Percentiles rank a stretch among this genome's conserved stretches.
Conservation (phyloP, 2,329 filamentous ascomycete species). For the Calonectria pteridis region DNA sequence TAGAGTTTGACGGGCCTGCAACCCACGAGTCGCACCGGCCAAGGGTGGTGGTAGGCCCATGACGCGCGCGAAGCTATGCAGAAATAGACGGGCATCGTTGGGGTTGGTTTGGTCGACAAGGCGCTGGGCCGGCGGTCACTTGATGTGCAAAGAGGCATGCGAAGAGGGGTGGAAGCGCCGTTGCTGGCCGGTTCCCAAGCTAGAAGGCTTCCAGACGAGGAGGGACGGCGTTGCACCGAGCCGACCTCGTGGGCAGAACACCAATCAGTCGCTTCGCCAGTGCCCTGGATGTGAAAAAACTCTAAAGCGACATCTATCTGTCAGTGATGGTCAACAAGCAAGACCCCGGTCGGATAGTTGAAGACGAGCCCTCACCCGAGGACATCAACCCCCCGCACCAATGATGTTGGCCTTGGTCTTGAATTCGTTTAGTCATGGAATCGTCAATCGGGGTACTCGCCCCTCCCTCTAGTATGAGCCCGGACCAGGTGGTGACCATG, state of each 20-base stretch:
- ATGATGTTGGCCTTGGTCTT: neutral
- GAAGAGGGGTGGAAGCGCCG: neutral
- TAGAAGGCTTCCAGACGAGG: conserved; percentile 34
- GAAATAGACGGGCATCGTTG: neutral
- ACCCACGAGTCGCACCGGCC: conserved; percentile 22
- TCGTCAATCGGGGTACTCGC: neutral
- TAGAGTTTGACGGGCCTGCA: conserved; percentile 21
- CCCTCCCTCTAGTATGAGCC: neutral
- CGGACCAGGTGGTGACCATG: conserved; percentile 16
- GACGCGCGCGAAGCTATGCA: neutral
- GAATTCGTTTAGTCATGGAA: conserved; percentile 7
- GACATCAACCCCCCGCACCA: neutral
- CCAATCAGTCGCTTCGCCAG: neutral
- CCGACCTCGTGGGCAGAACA: neutral
- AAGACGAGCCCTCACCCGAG: neutral
- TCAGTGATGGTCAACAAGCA: neutral
- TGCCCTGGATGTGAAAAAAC: neutral
- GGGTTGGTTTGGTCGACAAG: neutral
- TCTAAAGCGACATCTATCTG: conserved; percentile 7
- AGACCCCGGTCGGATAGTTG: neutral
- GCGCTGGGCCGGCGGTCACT: neutral
- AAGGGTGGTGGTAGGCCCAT: conserved; percentile 4
- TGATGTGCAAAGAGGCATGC: neutral
- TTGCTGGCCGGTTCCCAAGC: conserved; percentile 19
- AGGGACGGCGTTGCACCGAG: neutral